Evolutionary conservation across 2,329 filamentous ascomycete genomes (phyloP), one percentile per base, ranked within the genome.

Genomic region (Venturia asperata): DNA sequence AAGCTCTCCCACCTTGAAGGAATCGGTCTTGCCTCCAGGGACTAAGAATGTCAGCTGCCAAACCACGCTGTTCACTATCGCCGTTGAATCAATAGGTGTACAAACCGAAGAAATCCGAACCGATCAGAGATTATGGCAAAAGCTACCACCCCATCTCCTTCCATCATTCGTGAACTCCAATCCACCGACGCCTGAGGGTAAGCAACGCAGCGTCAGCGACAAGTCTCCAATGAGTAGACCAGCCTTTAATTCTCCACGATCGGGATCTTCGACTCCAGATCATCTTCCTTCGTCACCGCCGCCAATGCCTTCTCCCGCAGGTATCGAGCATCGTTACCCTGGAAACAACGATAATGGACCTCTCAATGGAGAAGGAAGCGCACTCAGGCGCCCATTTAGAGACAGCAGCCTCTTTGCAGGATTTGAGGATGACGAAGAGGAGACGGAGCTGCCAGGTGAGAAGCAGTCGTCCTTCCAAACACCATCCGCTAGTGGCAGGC

Each of bases 71-170:
- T 71, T 79, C 43, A 70, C 79, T 11, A 73, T 75, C 34, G 74
- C 78, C 21, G 79, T 80, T 69, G 79, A 77, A 49, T 87, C 82
- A 65, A 81, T 77, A 58, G 85, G 83, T 2, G 82, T 92, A 66
- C 94, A 99, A 78, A 99, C 94, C 0, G 92, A 97, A 70, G 90
- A 91, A 66, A 97, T 97, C 66, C 85, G 90, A 65, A 85, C 95
- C 6, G 92, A 96, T 72, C 85, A 86, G 77, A 85, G 92, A 67
- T 79, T 91, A 56, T 85, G 88, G 67, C 47, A 49, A n/a, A 87
- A 86, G 69, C 80, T 96, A 34, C 91, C 91, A 17, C 79, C 85
- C 1, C 89, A 94, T 72, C 81, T 96, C 42, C 86, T 92, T 65
- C 91, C 92, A 0, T 93, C 90, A 0, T 82, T 87, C 21, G 89